Evolutionary conservation across 1,139 yeast species (phyloP).

Genomic region (Diutina ranongensis): DNA sequence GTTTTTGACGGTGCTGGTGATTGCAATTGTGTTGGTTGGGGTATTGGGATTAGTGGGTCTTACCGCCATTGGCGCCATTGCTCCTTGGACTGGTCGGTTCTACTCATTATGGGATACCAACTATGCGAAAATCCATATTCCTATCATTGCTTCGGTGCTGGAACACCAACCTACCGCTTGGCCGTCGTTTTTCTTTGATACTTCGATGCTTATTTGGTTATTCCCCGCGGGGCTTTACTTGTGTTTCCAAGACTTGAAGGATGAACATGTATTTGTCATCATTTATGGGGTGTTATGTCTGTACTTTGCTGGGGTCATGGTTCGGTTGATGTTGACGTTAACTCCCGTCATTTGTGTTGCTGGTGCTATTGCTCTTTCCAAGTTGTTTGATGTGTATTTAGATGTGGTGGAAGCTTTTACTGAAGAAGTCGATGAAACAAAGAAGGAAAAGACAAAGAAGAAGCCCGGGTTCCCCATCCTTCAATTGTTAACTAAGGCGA

Average conservation of each 20-base stretch:
- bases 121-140: slow-evolving; percentile 96
- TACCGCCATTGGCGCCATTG: slow-evolving; percentile 87
- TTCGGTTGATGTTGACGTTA: slow-evolving; percentile 90
- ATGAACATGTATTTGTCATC: slow-evolving; percentile 88
- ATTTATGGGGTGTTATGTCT: slow-evolving; percentile 87
- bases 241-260: slow-evolving; percentile 77
- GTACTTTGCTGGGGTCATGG: slow-evolving; percentile 99
- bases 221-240: slow-evolving; percentile 97
- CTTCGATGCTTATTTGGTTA: slow-evolving; percentile 87
- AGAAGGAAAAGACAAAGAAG: slow-evolving; percentile 7
- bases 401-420: slow-evolving; percentile 43
- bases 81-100: slow-evolving; percentile 99
- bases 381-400: slow-evolving; percentile 72
- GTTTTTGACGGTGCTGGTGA: slow-evolving; percentile 52
- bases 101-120: slow-evolving; percentile 97
- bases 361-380: slow-evolving; percentile 77
- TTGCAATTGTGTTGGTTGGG: slow-evolving; percentile 48
- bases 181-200: slow-evolving; percentile 96
- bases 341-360: slow-evolving; percentile 94
- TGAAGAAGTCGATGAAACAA: neutral
- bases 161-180: slow-evolving; percentile 99
- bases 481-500: slow-evolving; percentile 39
- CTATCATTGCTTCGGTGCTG: slow-evolving; percentile 96
- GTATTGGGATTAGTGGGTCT: slow-evolving; percentile 62
- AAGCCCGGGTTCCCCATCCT: slow-evolving; percentile 17